These are phyloP conservation scores for Eucalyptus sp. DNA, from an alignment of 345 rosid species.

Conservation along the genomic window DNA sequence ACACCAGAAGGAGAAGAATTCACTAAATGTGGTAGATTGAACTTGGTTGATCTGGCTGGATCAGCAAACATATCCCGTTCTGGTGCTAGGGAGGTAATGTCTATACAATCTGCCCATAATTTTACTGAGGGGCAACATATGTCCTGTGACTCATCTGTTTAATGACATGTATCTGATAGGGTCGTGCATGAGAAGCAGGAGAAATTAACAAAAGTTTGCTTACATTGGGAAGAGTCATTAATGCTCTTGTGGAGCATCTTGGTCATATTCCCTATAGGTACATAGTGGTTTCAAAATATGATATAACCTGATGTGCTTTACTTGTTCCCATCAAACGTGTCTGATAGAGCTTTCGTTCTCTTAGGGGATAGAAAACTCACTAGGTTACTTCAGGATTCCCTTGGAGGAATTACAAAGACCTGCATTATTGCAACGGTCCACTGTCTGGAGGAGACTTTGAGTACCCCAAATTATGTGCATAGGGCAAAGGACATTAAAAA, in stretches of 20 bases:
- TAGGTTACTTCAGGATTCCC: constrained; percentile 92
- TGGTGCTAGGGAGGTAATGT: constrained; percentile 90
- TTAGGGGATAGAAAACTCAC: constrained; percentile 95
- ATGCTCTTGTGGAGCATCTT: constrained; percentile 97
- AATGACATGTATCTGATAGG: constrained; percentile 14
- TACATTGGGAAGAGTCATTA: constrained; percentile 91
- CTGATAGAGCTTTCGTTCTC: neutral
- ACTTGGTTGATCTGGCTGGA: constrained; percentile 93
- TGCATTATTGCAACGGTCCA: constrained; percentile 99
- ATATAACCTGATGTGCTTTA: rapidly evolving
- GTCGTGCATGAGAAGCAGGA: constrained; percentile 98
- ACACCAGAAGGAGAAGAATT: constrained; percentile 97
- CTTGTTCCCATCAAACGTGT: neutral
- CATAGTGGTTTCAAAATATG: neutral
- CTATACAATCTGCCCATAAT: neutral
- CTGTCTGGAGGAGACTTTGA: constrained; percentile 88
- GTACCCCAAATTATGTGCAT: constrained; percentile 95
- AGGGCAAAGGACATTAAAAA: constrained; percentile 90
- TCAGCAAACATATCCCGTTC: constrained; percentile 97
- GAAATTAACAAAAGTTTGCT: constrained; percentile 95
- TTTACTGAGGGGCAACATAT: neutral
- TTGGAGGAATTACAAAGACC: constrained; percentile 97
- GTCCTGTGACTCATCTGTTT: neutral
- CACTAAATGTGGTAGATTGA: constrained; percentile 89
- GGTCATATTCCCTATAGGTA: constrained; percentile 83